A percentile compares a stretch with the other conserved stretches of the same genome.
Conservation (phyloP, 768 basidiomycete genomes). For the Naganishia kalamii region DNA sequence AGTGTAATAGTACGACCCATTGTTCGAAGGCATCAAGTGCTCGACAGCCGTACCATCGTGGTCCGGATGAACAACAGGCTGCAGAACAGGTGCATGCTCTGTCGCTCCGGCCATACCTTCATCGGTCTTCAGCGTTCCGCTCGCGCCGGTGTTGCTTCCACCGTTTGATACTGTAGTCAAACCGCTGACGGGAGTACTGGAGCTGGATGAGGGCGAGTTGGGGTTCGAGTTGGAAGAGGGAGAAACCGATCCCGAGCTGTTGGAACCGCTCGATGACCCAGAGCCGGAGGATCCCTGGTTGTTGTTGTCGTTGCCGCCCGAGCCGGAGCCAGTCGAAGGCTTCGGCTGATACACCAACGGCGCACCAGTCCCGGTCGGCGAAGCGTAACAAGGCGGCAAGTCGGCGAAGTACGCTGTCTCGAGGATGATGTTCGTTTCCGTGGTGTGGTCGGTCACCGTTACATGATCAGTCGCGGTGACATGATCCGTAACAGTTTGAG, state of each 20-base stretch:
- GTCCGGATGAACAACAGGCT: neutral
- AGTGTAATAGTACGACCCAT: neutral
- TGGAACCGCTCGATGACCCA: neutral
- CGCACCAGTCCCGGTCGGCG: neutral
- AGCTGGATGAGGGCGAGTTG: neutral
- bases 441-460: conserved; percentile 3
- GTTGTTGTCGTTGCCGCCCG: neutral
- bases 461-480: too few relatives aligned
- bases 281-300: neutral
- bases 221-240: neutral
- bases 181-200: neutral
- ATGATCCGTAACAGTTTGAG: neutral
- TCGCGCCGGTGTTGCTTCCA: neutral
- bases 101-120: neutral
- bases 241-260: neutral
- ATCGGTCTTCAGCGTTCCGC: neutral
- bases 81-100: neutral
- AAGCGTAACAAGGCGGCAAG: neutral
- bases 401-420: conserved; percentile 2
- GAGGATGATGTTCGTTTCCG: neutral
- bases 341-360: neutral
- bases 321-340: too few relatives aligned
- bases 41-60: neutral
- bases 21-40: neutral
- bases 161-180: neutral